phyloP scores from a whole-genome alignment of 495 filamentous ascomycete genomes.

The Aspergillus cavernicola region DNA sequence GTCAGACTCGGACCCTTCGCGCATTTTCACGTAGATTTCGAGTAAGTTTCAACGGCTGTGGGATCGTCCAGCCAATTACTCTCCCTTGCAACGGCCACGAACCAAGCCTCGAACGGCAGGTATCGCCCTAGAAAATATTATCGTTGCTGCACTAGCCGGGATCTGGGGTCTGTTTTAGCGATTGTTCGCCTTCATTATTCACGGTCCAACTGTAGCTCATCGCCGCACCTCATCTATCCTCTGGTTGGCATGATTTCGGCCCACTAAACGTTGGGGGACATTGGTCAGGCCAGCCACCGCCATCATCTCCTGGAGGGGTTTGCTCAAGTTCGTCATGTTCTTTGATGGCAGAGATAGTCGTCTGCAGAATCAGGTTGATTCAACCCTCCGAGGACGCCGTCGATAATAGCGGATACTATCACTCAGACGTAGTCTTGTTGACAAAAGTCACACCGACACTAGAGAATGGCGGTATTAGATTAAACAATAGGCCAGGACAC shows the following conservation, averaged over 20 bases:
- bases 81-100: slow-evolving; percentile 20
- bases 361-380: not conserved
- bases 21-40: slow-evolving; percentile 16
- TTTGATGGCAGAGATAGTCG: not conserved
- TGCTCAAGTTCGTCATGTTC: not conserved
- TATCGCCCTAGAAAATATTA: slow-evolving; percentile 21
- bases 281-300: slow-evolving; percentile 5
- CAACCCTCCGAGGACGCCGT: not conserved
- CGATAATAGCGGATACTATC: too few species aligned
- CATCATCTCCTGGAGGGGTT: not conserved
- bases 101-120: slow-evolving; percentile 24
- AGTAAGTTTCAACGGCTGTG: slow-evolving; percentile 20
- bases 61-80: slow-evolving; percentile 23
- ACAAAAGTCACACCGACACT: not conserved
- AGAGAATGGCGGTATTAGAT: not conserved
- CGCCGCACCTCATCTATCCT: slow-evolving; percentile 10
- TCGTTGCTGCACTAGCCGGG: slow-evolving; percentile 17
- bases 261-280: not conserved
- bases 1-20: slow-evolving; percentile 2
- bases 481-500: not conserved
- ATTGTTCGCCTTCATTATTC: slow-evolving; percentile 16
- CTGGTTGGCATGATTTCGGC: not conserved
- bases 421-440: not conserved
- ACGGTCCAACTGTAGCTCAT: slow-evolving; percentile 13
- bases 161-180: slow-evolving; percentile 22